Evolutionary conservation across 192 early-diverging fungal species (phyloP).

Genomic region (Gamsiella multidivaricata): DNA sequence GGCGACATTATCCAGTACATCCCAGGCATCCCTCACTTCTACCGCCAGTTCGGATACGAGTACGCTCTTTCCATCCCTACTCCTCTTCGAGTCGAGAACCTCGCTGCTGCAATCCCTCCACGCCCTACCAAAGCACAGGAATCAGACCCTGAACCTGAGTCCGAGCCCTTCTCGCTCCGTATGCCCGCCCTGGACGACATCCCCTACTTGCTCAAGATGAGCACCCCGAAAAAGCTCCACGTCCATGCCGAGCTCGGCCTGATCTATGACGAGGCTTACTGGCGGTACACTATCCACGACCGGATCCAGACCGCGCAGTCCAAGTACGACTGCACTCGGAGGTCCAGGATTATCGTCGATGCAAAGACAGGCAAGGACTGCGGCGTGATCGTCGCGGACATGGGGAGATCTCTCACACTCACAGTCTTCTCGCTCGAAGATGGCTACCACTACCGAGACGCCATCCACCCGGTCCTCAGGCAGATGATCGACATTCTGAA

Average conservation of each 20-base stretch:
- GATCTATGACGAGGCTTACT: conserved; percentile 18
- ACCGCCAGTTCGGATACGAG: conserved; percentile 50
- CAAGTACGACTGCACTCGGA: background rate
- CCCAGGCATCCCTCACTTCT: conserved; percentile 35
- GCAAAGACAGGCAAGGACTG: conserved; percentile 19
- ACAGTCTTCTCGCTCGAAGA: conserved; percentile 15
- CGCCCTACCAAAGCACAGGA: no score
- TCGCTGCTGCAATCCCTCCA: background rate
- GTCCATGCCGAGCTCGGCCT: conserved; percentile 12
- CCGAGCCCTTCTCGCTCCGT: conserved; percentile 7
- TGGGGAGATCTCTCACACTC: background rate
- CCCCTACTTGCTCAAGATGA: conserved; percentile 28
- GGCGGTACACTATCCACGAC: conserved; percentile 21
- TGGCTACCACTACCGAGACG: conserved; percentile 16
- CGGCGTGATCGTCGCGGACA: conserved; percentile 1
- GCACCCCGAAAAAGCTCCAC: conserved; percentile 8
- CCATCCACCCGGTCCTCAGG: conserved; percentile 17
- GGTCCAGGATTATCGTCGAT: conserved; percentile 25
- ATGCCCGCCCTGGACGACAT: conserved; percentile 21
- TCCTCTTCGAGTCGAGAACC: background rate
- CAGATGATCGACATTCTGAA: conserved; percentile 2
- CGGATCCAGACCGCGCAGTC: background rate
- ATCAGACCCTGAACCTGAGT: no score
- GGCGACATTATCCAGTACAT: conserved; percentile 38
- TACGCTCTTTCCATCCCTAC: conserved; percentile 14